These are phyloP conservation scores for Boeremia lycopersici DNA, from an alignment of 2,329 filamentous ascomycete species.

Conservation along the genomic window DNA sequence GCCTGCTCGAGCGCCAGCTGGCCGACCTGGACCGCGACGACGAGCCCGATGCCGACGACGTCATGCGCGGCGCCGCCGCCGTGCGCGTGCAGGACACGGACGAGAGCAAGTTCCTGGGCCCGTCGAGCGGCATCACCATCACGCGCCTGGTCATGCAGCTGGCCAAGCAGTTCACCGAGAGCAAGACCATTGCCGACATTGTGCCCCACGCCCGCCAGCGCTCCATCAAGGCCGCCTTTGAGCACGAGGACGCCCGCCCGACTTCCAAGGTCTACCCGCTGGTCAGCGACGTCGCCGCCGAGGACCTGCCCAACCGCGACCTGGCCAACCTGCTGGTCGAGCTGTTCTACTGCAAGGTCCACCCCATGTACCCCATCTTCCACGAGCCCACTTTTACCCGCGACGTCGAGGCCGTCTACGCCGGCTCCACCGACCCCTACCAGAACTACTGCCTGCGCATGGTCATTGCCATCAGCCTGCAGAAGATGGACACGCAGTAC, in stretches of 20 bases:
- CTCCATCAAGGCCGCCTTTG: slow-evolving; percentile 71
- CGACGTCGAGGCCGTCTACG: slow-evolving; percentile 82
- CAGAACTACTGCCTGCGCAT: slow-evolving; percentile 88
- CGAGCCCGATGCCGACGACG: slow-evolving; percentile 76
- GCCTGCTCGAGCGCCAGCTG: slow-evolving; percentile 80
- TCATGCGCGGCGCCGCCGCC: slow-evolving; percentile 83
- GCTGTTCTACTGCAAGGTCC: slow-evolving; percentile 86
- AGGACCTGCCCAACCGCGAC: slow-evolving; percentile 72
- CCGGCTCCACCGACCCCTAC: slow-evolving; percentile 75
- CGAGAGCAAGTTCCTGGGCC: slow-evolving; percentile 88
- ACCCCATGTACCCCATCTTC: slow-evolving; percentile 84
- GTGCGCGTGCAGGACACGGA: slow-evolving; percentile 85
- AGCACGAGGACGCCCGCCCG: slow-evolving; percentile 68
- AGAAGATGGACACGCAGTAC: slow-evolving; percentile 87
- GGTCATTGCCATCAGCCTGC: slow-evolving; percentile 92
- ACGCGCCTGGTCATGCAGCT: slow-evolving; percentile 95
- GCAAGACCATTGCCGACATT: slow-evolving; percentile 88
- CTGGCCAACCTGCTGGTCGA: slow-evolving; percentile 81
- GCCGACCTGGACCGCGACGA: slow-evolving; percentile 77
- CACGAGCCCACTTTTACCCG: slow-evolving; percentile 80
- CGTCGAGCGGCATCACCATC: slow-evolving; percentile 94
- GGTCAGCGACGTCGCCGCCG: slow-evolving; percentile 82
- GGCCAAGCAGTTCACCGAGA: slow-evolving; percentile 90
- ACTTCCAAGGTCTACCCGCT: slow-evolving; percentile 86
- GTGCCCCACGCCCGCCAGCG: slow-evolving; percentile 75